A percentile compares a stretch with the other conserved stretches of the same genome.
Conservation (phyloP, 768 basidiomycete genomes). For the Cyclocybe aegerita region DNA sequence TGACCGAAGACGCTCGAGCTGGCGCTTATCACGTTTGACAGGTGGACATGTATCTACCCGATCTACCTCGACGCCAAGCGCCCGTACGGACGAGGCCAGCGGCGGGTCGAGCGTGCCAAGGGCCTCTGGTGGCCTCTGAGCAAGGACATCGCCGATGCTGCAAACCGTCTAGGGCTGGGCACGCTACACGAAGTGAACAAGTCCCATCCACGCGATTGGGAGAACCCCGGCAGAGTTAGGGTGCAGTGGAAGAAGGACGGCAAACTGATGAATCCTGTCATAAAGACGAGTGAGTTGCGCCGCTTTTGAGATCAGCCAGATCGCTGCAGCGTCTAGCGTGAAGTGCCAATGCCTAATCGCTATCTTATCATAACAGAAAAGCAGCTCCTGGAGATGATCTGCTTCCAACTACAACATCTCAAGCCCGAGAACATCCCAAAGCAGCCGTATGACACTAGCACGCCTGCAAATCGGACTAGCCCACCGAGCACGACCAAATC, state of each 20-base stretch:
- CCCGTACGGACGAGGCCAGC: conserved; percentile 78
- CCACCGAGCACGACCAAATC: too few relatives aligned
- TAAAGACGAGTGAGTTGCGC: conserved; percentile 68
- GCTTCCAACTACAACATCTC: conserved; percentile 66
- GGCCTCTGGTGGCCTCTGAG: conserved; percentile 95
- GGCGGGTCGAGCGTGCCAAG: conserved; percentile 76
- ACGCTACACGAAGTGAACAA: conserved; percentile 89
- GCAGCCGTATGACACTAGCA: conserved; percentile 49
- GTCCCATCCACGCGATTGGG: conserved; percentile 95
- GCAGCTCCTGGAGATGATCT: conserved; percentile 72
- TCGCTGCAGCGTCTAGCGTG: background rate
- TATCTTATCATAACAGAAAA: conserved; percentile 53
- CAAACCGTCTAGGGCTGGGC: conserved; percentile 71
- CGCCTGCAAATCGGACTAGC: too few relatives aligned
- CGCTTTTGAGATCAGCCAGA: background rate
- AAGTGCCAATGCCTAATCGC: background rate
- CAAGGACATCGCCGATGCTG: conserved; percentile 88
- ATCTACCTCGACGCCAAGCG: conserved; percentile 97
- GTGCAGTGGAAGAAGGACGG: conserved; percentile 91
- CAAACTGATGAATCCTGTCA: conserved; percentile 57
- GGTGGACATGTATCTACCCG: conserved; percentile 96
- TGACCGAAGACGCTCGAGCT: conserved; percentile 12
- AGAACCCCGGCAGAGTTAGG: conserved; percentile 93
- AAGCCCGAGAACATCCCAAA: conserved; percentile 73
- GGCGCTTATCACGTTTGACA: conserved; percentile 29